Conservation (phyloP, 177 flowering plant genomes). For the Vitis hybrid region DNA sequence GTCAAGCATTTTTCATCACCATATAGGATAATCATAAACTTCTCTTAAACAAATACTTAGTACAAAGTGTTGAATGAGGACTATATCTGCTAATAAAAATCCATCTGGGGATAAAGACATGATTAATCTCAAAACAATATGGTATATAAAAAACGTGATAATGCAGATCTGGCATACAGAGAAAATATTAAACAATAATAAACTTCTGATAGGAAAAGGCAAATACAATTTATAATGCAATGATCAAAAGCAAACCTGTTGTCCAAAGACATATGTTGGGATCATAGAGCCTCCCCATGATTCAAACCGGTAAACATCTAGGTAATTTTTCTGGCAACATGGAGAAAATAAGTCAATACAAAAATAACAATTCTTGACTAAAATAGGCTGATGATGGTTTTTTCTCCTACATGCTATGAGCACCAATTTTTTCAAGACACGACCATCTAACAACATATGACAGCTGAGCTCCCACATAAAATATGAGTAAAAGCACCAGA, state of each 20-base stretch:
- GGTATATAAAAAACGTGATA: background rate
- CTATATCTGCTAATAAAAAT: background rate
- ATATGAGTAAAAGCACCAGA: too few species aligned
- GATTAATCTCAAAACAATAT: background rate
- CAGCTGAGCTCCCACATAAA: too few species aligned
- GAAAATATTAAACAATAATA: background rate
- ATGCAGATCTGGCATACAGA: background rate
- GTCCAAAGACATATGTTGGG: conserved; percentile 72
- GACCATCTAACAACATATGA: too few species aligned
- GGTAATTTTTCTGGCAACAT: conserved; percentile 79
- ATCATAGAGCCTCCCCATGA: conserved; percentile 94
- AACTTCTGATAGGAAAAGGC: background rate
- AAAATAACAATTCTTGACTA: background rate
- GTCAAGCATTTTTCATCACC: background rate
- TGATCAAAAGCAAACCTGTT: conserved; percentile 60
- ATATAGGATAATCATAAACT: background rate
- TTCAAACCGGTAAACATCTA: conserved; percentile 90
- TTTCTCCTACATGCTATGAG: too few species aligned
- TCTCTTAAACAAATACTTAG: background rate
- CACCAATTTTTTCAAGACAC: too few species aligned
- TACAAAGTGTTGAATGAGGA: background rate
- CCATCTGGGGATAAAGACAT: background rate
- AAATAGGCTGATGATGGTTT: background rate
- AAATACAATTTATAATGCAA: background rate
- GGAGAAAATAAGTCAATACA: conserved; percentile 5